A percentile compares a stretch with the other conserved stretches of the same genome.
These are phyloP conservation scores for Lepiota venenata DNA, from an alignment of 768 basidiomycete species.

Conservation along the genomic window DNA sequence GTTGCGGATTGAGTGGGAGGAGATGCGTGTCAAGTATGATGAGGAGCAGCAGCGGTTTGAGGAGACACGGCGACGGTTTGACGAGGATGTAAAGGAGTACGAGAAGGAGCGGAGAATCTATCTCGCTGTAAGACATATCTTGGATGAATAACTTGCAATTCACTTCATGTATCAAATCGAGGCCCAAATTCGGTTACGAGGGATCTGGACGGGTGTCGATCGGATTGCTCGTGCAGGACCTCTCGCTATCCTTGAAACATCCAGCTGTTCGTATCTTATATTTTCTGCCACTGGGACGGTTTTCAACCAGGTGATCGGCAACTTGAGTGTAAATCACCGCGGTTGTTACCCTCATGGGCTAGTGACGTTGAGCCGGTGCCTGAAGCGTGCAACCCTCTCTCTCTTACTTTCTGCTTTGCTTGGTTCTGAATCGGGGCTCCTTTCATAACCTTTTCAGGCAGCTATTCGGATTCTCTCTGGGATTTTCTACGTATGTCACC, in stretches of 20 bases:
- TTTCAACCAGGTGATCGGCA: background rate
- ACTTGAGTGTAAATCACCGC: conserved; percentile 31
- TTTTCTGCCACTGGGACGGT: background rate
- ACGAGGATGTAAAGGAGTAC: conserved; percentile 4
- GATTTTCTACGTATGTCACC: too few species aligned
- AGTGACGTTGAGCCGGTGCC: conserved; percentile 35
- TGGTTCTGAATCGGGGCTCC: too few species aligned
- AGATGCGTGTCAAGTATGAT: conserved; percentile 6
- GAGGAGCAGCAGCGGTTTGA: conserved; percentile 1
- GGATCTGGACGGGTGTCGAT: conserved; percentile 35
- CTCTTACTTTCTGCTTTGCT: too few species aligned
- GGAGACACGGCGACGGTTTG: conserved; percentile 2
- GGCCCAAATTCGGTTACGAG: conserved; percentile 31
- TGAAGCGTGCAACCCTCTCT: conserved; percentile 25
- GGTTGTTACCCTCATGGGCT: conserved; percentile 31
- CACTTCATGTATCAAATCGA: too few species aligned
- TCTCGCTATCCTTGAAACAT: background rate
- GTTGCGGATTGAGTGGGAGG: conserved; percentile 6
- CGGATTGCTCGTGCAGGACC: conserved; percentile 29
- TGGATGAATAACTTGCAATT: conserved; percentile 7
- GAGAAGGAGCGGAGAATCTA: conserved; percentile 9
- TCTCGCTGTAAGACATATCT: conserved; percentile 8
- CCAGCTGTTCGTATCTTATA: background rate
- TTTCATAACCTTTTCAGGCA: too few species aligned
- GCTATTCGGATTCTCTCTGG: too few species aligned